Evolutionary conservation across 1,284 basidiomycete species (phyloP).

Genomic region (Coriolopsis trogii): DNA sequence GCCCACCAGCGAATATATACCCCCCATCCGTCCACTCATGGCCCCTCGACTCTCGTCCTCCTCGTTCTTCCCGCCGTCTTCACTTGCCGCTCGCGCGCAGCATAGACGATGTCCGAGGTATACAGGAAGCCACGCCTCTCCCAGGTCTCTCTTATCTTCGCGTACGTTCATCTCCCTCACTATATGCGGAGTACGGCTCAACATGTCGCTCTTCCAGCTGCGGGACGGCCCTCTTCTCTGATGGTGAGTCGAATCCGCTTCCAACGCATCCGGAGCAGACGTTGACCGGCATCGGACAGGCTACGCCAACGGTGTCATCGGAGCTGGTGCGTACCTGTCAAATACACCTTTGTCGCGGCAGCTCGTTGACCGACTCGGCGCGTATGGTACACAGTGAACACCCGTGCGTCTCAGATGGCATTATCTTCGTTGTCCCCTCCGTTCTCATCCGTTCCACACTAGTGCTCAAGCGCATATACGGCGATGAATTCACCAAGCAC

Average conservation of each 20-base stretch:
- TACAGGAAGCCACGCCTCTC: constrained; percentile 35
- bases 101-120: constrained; percentile 21
- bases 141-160: constrained; percentile 77
- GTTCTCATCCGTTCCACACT: constrained; percentile 11
- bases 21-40: constrained; percentile 4
- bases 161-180: constrained; percentile 48
- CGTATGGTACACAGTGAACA: constrained; percentile 53
- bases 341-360: neutral
- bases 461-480: constrained; percentile 73
- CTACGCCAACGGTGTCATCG: constrained; percentile 84
- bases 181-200: neutral
- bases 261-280: no score
- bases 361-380: neutral
- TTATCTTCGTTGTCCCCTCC: neutral
- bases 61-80: constrained; percentile 13
- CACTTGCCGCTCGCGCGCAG: constrained; percentile 22
- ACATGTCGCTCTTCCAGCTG: constrained; percentile 47
- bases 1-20: constrained; percentile 15
- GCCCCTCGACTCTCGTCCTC: constrained; percentile 13
- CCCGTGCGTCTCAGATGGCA: constrained; percentile 49
- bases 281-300: constrained; percentile 43
- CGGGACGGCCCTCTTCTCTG: constrained; percentile 86
- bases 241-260: constrained; percentile 52
- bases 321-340: constrained; percentile 54
- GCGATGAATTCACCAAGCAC: constrained; percentile 43